Conservation (phyloP, 257 asterid genomes). For the Solanum virginianum region DNA sequence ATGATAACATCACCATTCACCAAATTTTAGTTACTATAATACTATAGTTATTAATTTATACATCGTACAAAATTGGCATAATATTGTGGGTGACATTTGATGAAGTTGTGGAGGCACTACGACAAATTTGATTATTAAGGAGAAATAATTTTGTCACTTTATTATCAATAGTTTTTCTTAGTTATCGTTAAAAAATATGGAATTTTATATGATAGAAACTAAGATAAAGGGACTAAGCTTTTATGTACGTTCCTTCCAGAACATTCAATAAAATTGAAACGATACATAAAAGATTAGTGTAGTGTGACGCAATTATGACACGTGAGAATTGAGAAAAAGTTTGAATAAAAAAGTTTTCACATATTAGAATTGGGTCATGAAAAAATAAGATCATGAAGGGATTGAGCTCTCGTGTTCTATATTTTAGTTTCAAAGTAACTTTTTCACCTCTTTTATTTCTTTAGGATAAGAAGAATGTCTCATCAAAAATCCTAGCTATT, state of each 20-base stretch:
- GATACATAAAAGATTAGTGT: neutral
- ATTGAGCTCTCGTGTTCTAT: too few species aligned
- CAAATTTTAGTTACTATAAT: neutral
- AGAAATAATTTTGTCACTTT: too few species aligned
- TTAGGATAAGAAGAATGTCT: neutral
- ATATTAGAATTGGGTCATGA: neutral
- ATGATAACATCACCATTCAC: neutral
- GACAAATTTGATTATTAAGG: too few species aligned
- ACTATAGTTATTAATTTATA: neutral
- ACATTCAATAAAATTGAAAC: neutral
- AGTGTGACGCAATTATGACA: too few species aligned
- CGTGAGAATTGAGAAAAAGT: too few species aligned
- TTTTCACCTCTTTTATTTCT: neutral
- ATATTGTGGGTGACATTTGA: neutral
- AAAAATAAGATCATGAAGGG: too few species aligned
- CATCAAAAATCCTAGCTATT: neutral
- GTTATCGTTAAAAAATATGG: neutral
- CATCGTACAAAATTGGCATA: neutral
- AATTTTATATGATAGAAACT: neutral
- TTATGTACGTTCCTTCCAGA: neutral
- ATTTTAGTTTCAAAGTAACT: too few species aligned
- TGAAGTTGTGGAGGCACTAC: neutral
- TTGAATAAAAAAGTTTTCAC: neutral
- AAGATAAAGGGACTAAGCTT: neutral
- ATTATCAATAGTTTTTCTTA: too few species aligned